Base-by-base conservation (phyloP, 352 stramenopile genomes). In the Phytophthora pistaciae region DNA sequence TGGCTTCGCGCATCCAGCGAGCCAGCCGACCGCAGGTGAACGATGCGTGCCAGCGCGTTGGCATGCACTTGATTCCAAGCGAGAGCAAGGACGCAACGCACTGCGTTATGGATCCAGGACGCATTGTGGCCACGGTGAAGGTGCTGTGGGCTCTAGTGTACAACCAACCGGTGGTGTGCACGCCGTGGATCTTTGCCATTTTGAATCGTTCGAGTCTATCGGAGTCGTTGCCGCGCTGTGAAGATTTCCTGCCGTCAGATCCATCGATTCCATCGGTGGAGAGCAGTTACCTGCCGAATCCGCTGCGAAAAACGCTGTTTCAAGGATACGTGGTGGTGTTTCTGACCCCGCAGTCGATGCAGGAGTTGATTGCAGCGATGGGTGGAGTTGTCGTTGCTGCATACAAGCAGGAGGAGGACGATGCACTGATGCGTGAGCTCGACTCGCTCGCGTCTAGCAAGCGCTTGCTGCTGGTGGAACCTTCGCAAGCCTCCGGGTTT, bases 111-210 rank as follows among this genome's bases (percentile, higher is more conserved):
- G 90, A 96, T 56, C 78, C 85, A n/a, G 90, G 85, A 6, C 80
- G 71, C 40, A 85, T 95, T 66, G 84, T 96, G 31, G 90, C 87
- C 25, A 96, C 90, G 1, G 83, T 94, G 25, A 96, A 96, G 56
- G 84, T 96, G 60, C 78, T 96, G 10, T 96, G 90, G 90, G 87
- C 90, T 10, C 78, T 96, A 16, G 88, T 96, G 60, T 90, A 91
- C 70, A 94, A 91, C 52, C 90, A 96, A 53, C 89, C 86, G 0
- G 87, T 96, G 56, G 90, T 96, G 54, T 90, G 78, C 52, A 93
- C 87, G 33, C 74, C 83, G 11, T 96, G 90, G 90, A 82, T 96
- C 38, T 90, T 91, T 48, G 88, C 85, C 16, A 88, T 96, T 49
- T 70, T 92, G 23, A 82, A 82, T 16, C 90, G 90, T 55, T 86